Conservation (phyloP, 2,329 filamentous ascomycete genomes). For the Talaromyces sp. region DNA sequence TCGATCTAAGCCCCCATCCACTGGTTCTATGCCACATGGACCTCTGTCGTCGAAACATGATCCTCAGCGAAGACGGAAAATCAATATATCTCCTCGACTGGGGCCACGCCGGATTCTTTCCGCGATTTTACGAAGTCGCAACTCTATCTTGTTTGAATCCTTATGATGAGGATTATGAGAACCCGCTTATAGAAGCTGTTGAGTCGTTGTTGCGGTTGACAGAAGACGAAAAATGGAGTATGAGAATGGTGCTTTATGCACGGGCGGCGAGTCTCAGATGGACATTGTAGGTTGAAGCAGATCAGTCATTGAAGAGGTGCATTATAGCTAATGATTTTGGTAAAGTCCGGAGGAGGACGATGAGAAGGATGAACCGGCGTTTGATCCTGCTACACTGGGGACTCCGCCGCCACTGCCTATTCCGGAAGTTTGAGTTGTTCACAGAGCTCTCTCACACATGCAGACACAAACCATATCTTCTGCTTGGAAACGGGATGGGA, state of each 20-base stretch:
- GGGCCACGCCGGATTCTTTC: constrained; percentile 28
- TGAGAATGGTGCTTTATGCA: constrained; percentile 23
- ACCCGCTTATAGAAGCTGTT: constrained; percentile 21
- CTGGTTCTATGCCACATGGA: constrained; percentile 31
- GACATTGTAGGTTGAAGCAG: constrained; percentile 20
- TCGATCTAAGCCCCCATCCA: constrained; percentile 25
- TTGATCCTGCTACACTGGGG: constrained; percentile 9
- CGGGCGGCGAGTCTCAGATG: constrained; percentile 23
- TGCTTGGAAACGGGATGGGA: too few species aligned
- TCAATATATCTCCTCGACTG: constrained; percentile 29
- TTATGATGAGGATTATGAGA: constrained; percentile 24
- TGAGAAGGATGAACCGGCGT: constrained; percentile 11
- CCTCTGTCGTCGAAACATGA: constrained; percentile 29
- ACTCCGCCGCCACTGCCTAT: constrained; percentile 8
- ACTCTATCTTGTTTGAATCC: constrained; percentile 23
- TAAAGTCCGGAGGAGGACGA: neutral
- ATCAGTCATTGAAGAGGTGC: neutral
- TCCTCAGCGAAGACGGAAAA: constrained; percentile 25
- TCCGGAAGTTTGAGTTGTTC: neutral
- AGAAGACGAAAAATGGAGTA: constrained; percentile 26
- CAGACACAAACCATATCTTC: too few species aligned
- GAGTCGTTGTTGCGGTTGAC: constrained; percentile 22
- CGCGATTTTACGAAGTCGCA: constrained; percentile 27
- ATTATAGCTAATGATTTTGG: neutral
- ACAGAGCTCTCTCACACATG: neutral